Percentiles rank a stretch among this genome's conserved stretches.
Conservation (phyloP, 192 early-diverging fungal species). For the Coemansia sp. region DNA sequence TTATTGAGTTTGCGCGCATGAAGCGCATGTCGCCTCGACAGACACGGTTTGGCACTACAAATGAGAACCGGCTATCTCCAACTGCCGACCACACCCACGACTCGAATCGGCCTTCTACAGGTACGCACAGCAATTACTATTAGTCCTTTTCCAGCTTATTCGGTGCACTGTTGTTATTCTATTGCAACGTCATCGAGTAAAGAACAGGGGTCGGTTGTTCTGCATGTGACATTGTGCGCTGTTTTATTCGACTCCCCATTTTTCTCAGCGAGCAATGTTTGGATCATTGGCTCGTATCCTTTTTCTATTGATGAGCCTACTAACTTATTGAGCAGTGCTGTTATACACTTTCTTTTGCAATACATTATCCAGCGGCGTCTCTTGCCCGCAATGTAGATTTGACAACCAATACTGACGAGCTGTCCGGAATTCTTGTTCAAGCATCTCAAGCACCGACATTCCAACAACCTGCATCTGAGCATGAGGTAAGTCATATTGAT, state of each 20-base stretch:
- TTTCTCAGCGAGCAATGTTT: not conserved
- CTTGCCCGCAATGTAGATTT: not conserved
- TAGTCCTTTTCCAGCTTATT: not conserved
- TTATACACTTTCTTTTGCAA: not conserved
- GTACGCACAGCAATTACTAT: not conserved
- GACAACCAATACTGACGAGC: not conserved
- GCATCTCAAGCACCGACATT: not conserved
- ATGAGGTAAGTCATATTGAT: constrained; percentile 6
- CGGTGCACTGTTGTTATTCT: not conserved
- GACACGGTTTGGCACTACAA: not conserved
- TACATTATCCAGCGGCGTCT: not conserved
- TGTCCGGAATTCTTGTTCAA: not conserved
- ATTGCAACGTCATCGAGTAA: not conserved
- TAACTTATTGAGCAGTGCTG: constrained; percentile 3
- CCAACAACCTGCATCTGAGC: not conserved
- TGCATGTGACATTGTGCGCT: not conserved
- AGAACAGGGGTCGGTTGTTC: not conserved
- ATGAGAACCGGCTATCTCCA: not conserved
- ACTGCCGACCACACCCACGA: not conserved
- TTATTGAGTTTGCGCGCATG: constrained; percentile 43
- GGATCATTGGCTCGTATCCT: not conserved
- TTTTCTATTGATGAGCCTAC: not conserved
- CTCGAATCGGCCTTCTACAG: constrained; percentile 5
- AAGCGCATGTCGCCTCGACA: constrained; percentile 34
- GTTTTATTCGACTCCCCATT: not conserved